phyloP scores from a whole-genome alignment of 2,329 filamentous ascomycete species.

The Cladosporium sp. region DNA sequence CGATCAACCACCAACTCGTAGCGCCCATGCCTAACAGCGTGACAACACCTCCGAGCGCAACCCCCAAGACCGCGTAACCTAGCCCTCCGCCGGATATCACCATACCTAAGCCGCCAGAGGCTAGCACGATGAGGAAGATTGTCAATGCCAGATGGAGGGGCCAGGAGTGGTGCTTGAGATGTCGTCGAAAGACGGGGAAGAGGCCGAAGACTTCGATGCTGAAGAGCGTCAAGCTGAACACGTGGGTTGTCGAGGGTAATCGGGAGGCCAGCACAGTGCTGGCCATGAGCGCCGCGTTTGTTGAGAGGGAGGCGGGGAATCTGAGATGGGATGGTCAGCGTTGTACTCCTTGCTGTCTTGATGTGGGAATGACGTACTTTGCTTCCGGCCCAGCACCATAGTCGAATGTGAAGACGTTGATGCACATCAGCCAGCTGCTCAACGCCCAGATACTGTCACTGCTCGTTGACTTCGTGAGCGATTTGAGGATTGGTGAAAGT shows the following conservation, averaged over 20 bases:
- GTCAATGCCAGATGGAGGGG: conserved; percentile 73
- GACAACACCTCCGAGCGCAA: conserved; percentile 67
- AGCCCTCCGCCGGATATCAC: conserved; percentile 49
- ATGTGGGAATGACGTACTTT: conserved; percentile 27
- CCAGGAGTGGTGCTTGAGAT: conserved; percentile 76
- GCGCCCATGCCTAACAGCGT: conserved; percentile 78
- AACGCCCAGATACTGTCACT: conserved; percentile 97
- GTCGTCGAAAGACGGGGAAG: conserved; percentile 93
- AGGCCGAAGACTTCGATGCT: conserved; percentile 95
- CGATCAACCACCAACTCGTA: conserved; percentile 97
- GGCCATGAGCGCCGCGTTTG: conserved; percentile 94
- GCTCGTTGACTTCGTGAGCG: conserved; percentile 85
- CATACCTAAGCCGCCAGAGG: conserved; percentile 69
- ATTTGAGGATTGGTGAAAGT: conserved; percentile 91
- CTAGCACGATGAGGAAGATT: conserved; percentile 66
- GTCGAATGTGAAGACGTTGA: conserved; percentile 98
- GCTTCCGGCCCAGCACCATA: conserved; percentile 67
- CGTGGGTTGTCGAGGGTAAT: conserved; percentile 82
- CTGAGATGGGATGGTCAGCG: not conserved
- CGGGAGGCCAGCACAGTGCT: conserved; percentile 88
- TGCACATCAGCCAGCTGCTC: conserved; percentile 83
- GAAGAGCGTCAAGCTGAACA: conserved; percentile 92
- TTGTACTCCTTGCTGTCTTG: conserved; percentile 5
- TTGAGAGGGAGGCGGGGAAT: conserved; percentile 72
- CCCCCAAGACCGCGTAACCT: conserved; percentile 60